A percentile compares a stretch with the other conserved stretches of the same genome.
Evolutionary conservation across 2,329 filamentous ascomycete species (phyloP).

Genomic region (Chaetomiaceae sp.): DNA sequence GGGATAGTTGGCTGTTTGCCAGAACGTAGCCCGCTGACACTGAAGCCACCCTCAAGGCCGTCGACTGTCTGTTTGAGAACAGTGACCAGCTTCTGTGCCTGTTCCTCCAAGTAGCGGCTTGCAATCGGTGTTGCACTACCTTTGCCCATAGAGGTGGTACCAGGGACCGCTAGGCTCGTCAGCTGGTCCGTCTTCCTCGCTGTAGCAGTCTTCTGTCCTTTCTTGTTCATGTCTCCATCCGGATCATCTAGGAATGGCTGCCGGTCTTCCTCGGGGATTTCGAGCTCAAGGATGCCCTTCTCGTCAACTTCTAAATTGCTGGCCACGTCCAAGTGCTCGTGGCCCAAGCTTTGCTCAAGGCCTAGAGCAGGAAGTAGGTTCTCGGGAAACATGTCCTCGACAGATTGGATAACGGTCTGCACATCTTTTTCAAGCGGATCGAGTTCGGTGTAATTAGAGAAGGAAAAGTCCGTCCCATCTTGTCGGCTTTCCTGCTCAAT

Average conservation of each 20-base stretch:
- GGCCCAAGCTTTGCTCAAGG: conserved; percentile 28
- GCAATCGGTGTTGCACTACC: not conserved
- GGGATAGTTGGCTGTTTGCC: conserved; percentile 34
- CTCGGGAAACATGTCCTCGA: conserved; percentile 77
- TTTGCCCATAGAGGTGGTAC: not conserved
- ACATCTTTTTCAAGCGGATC: conserved; percentile 51
- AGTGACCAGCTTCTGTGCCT: not conserved
- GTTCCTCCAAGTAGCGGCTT: not conserved
- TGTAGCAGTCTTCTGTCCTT: conserved; percentile 23
- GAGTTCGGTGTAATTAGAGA: conserved; percentile 59
- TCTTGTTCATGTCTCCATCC: conserved; percentile 43
- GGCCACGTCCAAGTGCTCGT: conserved; percentile 28
- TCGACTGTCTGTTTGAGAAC: conserved; percentile 12
- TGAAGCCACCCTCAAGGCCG: conserved; percentile 33
- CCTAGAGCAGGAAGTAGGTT: conserved; percentile 50
- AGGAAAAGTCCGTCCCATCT: conserved; percentile 42
- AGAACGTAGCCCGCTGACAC: conserved; percentile 37
- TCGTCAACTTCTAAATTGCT: conserved; percentile 61
- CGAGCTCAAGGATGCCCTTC: conserved; percentile 41
- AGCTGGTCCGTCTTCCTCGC: not conserved
- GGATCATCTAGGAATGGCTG: conserved; percentile 46
- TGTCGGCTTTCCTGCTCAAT: conserved; percentile 57
- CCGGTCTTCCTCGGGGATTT: conserved; percentile 29
- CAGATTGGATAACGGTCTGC: conserved; percentile 74
- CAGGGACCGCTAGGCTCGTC: conserved; percentile 3